phyloP scores from a whole-genome alignment of 805 yeast genomes.

The Lachancea dasiensis region DNA sequence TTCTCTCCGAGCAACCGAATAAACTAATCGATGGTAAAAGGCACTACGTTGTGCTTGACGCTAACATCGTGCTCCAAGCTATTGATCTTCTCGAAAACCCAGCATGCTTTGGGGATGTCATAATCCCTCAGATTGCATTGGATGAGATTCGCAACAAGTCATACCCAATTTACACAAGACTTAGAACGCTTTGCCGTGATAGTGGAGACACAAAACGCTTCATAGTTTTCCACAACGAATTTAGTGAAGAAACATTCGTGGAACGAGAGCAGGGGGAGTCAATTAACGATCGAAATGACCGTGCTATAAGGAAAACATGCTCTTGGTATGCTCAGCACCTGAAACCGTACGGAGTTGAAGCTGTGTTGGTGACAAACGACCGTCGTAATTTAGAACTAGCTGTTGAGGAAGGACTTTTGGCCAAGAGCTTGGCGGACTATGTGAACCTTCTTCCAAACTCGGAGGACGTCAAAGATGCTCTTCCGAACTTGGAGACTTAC shows the following conservation, averaged over 20 bases:
- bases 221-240: constrained; percentile 90
- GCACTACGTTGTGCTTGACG: constrained; percentile 84
- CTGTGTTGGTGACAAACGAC: constrained; percentile 73
- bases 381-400: constrained; percentile 58
- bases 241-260: constrained; percentile 62
- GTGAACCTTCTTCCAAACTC: constrained; percentile 63
- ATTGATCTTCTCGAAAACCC: constrained; percentile 82
- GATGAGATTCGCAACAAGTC: constrained; percentile 90
- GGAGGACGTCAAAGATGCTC: constrained; percentile 68
- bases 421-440: constrained; percentile 61
- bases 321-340: constrained; percentile 71
- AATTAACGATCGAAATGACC: constrained; percentile 84
- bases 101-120: constrained; percentile 76
- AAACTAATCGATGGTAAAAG: constrained; percentile 44
- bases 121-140: constrained; percentile 89
- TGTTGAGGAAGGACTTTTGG: constrained; percentile 42
- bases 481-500: constrained; percentile 50
- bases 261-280: constrained; percentile 58
- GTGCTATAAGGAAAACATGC: constrained; percentile 76
- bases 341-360: constrained; percentile 35
- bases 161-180: constrained; percentile 79
- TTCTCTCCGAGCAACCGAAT: constrained; percentile 59
- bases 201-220: constrained; percentile 67
- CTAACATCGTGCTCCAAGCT: constrained; percentile 81
- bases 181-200: constrained; percentile 66